Evolutionary conservation across 1,139 yeast species (phyloP).

Genomic region (Kodamaea sp.): DNA sequence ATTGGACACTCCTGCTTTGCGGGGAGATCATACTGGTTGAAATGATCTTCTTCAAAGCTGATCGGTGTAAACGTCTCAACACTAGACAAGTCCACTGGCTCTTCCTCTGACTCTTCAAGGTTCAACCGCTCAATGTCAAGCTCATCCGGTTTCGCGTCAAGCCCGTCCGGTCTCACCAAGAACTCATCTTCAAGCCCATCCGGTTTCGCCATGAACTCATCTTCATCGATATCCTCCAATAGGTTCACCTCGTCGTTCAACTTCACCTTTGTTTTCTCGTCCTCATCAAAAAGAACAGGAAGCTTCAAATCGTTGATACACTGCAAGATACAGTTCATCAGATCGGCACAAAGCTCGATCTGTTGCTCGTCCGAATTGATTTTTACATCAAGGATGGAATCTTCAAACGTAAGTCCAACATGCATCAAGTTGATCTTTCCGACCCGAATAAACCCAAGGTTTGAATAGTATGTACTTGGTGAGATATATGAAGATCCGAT

Average conservation of each 20-base stretch:
- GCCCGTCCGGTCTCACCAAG: conserved; percentile 1
- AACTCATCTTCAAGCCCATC: conserved; percentile 11
- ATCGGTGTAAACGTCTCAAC: not conserved
- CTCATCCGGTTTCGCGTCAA: not conserved
- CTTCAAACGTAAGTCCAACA: conserved; percentile 36
- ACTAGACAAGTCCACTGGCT: too few species aligned
- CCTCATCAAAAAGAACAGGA: conserved; percentile 56
- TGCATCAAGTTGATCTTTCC: conserved; percentile 44
- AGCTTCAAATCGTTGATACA: conserved; percentile 67
- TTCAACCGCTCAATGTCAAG: too few species aligned
- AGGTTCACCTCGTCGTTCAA: conserved; percentile 39
- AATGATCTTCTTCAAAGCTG: conserved; percentile 45
- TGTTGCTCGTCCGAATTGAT: conserved; percentile 48
- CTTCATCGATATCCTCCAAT: conserved; percentile 45
- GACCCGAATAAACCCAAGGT: conserved; percentile 44
- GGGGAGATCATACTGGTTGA: conserved; percentile 17
- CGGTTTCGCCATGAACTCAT: conserved; percentile 20
- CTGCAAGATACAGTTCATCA: conserved; percentile 68
- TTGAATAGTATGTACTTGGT: conserved; percentile 10
- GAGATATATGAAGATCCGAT: conserved; percentile 7
- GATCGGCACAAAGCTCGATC: conserved; percentile 78
- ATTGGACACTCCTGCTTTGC: conserved; percentile 23
- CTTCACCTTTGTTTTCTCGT: conserved; percentile 49
- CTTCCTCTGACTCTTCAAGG: too few species aligned
- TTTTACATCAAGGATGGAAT: conserved; percentile 35